A percentile compares a stretch with the other conserved stretches of the same genome.
phyloP scores from a whole-genome alignment of 192 early-diverging fungal species.

The Gamsiella multidivaricata region DNA sequence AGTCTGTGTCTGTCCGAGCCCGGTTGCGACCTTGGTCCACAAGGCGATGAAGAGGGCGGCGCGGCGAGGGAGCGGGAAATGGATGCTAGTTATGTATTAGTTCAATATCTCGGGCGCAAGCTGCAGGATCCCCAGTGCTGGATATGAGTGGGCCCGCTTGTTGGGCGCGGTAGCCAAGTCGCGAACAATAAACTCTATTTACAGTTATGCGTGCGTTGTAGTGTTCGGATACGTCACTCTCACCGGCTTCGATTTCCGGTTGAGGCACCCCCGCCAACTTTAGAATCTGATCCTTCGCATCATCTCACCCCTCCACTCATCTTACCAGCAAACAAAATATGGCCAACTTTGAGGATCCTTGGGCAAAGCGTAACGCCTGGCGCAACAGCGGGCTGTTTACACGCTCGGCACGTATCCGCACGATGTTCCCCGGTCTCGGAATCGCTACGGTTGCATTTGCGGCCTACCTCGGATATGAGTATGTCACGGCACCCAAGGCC shows the following conservation, averaged over 20 bases:
- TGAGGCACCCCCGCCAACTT: no score
- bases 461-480: constrained; percentile 76
- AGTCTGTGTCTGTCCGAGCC: constrained; percentile 10
- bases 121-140: neutral
- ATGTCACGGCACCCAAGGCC: constrained; percentile 62
- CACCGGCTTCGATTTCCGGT: no score
- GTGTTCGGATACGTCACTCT: no score
- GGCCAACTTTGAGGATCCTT: constrained; percentile 75
- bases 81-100: neutral
- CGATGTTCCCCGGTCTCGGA: constrained; percentile 82
- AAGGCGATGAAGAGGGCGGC: neutral
- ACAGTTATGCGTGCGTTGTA: no score
- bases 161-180: no score
- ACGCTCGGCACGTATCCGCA: constrained; percentile 66
- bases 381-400: constrained; percentile 77
- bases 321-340: constrained; percentile 19
- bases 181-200: no score
- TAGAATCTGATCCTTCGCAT: no score
- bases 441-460: constrained; percentile 80
- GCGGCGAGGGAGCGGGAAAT: neutral
- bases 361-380: constrained; percentile 81
- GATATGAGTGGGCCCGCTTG: no score
- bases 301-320: neutral
- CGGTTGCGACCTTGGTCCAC: neutral
- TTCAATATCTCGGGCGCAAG: constrained; percentile 1